Evolutionary conservation across 306 rosid species (phyloP), one percentile per base, ranked within the genome.

Genomic region (Luffa acutangula): DNA sequence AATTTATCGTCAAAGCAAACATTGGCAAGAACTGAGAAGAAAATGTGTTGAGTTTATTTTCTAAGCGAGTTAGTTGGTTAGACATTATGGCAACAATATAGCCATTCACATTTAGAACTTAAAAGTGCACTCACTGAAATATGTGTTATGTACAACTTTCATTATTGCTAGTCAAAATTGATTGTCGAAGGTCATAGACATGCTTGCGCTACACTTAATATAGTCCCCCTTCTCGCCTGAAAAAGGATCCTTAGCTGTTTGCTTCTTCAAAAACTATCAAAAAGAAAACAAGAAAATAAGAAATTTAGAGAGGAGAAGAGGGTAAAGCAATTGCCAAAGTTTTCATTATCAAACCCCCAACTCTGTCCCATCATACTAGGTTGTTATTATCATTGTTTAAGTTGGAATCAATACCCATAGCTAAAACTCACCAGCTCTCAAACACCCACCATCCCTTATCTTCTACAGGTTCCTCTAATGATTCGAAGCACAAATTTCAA

Each of bases 181-280:
- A 84, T 87, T 95, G 98, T 80, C 98, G 88, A 83, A 94, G 95
- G 80, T 89, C 87, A 86, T 94, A 94, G 65, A 94, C 98, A 89
- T 94, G 98, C 90, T 89, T 91, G 79, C 98, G 85, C 75, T 94
- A 97, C 83, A 94, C 98, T n/a, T n/a, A n/a, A n/a, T n/a, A n/a
- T n/a, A n/a, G n/a, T n/a, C n/a, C n/a, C n/a, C n/a, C n/a, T n/a
- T n/a, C n/a, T n/a, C n/a, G n/a, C n/a, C n/a, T n/a, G n/a, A n/a
- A n/a, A n/a, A n/a, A n/a, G n/a, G n/a, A n/a, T n/a, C n/a, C n/a
- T n/a, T n/a, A n/a, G n/a, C 87, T 18, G 99, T 98, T 83, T 96
- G 99, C 58, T 91, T 98, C 83, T 83, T 91, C 1, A 98, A 96
- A 82, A 87, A 87, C 97, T 91, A 78, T 67, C 49, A 8, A 18